Evolutionary conservation across 2,329 filamentous ascomycete genomes (phyloP).

Genomic region (Cladosporium sp.): DNA sequence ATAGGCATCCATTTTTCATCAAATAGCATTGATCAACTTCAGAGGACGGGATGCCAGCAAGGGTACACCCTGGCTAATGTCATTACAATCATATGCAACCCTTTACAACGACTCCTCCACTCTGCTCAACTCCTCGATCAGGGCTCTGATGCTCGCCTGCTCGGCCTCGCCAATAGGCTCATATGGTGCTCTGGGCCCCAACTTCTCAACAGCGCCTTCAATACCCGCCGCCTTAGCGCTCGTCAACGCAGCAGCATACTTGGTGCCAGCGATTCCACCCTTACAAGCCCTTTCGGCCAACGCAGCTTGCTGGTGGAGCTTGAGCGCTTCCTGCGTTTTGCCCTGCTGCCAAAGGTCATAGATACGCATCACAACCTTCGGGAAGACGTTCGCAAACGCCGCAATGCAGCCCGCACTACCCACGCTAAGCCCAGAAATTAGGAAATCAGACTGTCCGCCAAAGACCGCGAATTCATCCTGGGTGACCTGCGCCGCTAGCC

Average conservation of each 20-base stretch:
- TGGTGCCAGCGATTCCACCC: conserved; percentile 63
- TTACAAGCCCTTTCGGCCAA: conserved; percentile 65
- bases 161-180: conserved; percentile 46
- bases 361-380: conserved; percentile 54
- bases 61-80: too few species aligned
- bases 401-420: conserved; percentile 58
- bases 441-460: conserved; percentile 72
- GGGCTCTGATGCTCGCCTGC: conserved; percentile 45
- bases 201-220: conserved; percentile 57
- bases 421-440: conserved; percentile 56
- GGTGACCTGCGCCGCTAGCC: conserved; percentile 55
- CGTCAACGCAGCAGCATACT: conserved; percentile 62
- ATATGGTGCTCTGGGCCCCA: conserved; percentile 64
- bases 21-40: too few species aligned
- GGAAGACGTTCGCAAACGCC: conserved; percentile 57
- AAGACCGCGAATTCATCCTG: conserved; percentile 64
- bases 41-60: too few species aligned
- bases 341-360: conserved; percentile 60
- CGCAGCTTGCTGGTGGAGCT: conserved; percentile 59
- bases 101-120: conserved; percentile 40
- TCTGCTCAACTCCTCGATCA: conserved; percentile 44
- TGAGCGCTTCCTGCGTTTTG: conserved; percentile 56
- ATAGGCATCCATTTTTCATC: too few species aligned
- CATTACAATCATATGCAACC: background rate
- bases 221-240: conserved; percentile 62